phyloP scores from a whole-genome alignment of 2,329 filamentous ascomycete genomes.

The Chaetomium strumarium region DNA sequence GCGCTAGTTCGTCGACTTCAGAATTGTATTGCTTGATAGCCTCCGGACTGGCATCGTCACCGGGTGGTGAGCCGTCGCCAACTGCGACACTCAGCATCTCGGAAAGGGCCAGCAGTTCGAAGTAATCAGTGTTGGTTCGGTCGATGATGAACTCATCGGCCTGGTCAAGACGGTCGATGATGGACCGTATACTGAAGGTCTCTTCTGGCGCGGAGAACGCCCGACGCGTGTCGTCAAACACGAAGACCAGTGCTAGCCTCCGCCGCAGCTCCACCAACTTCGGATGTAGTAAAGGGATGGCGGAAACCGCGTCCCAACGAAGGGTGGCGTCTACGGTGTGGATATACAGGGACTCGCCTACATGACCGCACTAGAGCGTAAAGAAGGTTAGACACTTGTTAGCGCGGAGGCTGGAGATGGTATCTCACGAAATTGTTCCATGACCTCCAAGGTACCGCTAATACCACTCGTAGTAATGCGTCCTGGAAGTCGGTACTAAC shows the following conservation, averaged over 20 bases:
- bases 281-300: conserved; percentile 49
- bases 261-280: conserved; percentile 56
- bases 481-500: conserved; percentile 37
- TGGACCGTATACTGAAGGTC: conserved; percentile 36
- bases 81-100: conserved; percentile 69
- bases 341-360: conserved; percentile 42
- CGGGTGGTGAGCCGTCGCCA: conserved; percentile 47
- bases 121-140: conserved; percentile 56
- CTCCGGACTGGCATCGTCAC: conserved; percentile 22
- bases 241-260: conserved; percentile 58
- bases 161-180: conserved; percentile 41
- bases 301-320: conserved; percentile 51
- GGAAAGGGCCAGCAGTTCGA: conserved; percentile 58
- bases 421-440: conserved; percentile 35
- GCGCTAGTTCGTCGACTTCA: conserved; percentile 61
- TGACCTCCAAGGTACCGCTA: conserved; percentile 33
- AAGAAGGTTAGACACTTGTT: background rate
- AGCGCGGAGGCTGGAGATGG: background rate
- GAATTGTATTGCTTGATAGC: conserved; percentile 55
- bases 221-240: conserved; percentile 41
- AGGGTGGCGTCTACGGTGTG: conserved; percentile 45
- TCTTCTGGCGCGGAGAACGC: conserved; percentile 37
- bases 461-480: conserved; percentile 40
- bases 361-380: conserved; percentile 39
- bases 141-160: conserved; percentile 47